Evolutionary conservation across 345 rosid species (phyloP).

Genomic region (Angophora floribunda): DNA sequence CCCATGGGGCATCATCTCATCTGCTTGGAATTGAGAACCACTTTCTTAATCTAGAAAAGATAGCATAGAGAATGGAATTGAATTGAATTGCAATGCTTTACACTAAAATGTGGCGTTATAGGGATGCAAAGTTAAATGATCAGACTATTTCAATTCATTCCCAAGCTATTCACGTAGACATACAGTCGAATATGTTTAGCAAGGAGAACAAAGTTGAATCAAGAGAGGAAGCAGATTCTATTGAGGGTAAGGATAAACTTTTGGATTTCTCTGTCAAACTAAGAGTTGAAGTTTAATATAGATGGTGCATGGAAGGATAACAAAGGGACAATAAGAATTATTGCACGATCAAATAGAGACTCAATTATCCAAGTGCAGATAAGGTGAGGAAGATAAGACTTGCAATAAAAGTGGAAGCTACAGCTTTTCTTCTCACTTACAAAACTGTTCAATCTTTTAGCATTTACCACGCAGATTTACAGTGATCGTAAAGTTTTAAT

Average conservation of each 20-base stretch:
- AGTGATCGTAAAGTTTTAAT: neutral
- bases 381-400: neutral
- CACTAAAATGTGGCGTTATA: neutral
- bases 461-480: neutral
- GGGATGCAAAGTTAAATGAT: accelerated
- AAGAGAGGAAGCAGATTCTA: neutral
- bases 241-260: accelerated
- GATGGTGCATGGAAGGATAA: neutral
- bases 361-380: neutral
- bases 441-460: accelerated
- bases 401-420: neutral
- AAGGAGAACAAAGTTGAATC: neutral
- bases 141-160: no score
- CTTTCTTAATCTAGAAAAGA: neutral
- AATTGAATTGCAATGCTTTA: neutral
- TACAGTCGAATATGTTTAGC: no score
- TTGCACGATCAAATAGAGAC: accelerated
- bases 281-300: neutral
- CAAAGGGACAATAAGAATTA: neutral
- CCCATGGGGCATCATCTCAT: neutral
- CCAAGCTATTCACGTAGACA: accelerated
- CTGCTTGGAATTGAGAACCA: neutral
- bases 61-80: neutral
- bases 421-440: neutral
- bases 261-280: accelerated